phyloP scores from a whole-genome alignment of 768 basidiomycete species.

The Lactifluus volemus region DNA sequence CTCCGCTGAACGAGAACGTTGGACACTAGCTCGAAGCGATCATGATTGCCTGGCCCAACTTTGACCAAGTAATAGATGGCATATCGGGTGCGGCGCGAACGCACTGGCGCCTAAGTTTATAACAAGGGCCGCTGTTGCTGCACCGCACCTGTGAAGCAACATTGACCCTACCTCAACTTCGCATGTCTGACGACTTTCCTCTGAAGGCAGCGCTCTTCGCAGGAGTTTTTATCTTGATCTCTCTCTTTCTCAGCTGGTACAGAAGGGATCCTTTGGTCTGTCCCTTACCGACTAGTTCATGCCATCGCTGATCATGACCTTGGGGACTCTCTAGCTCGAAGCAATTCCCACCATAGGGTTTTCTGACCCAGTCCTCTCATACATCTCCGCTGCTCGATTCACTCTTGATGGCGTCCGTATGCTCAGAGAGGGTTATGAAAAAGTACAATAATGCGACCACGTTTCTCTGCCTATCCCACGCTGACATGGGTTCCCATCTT shows the following conservation, averaged over 20 bases:
- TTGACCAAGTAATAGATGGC: no score
- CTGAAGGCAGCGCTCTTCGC: not conserved
- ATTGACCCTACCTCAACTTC: not conserved
- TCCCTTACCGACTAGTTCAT: not conserved
- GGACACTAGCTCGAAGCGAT: no score
- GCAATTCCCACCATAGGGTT: constrained; percentile 33
- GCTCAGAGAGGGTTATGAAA: constrained; percentile 30
- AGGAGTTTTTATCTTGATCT: not conserved
- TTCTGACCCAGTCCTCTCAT: constrained; percentile 28
- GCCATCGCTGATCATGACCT: not conserved
- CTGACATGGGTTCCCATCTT: not conserved
- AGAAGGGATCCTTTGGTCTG: not conserved
- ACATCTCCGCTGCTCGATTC: constrained; percentile 25
- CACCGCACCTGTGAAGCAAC: no score
- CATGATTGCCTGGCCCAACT: no score
- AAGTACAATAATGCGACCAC: constrained; percentile 25
- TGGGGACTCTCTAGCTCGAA: constrained; percentile 1
- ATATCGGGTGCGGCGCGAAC: no score
- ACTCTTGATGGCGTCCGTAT: constrained; percentile 22
- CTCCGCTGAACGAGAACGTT: no score
- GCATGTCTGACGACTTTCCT: not conserved
- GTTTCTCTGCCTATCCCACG: not conserved
- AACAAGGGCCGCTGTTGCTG: no score
- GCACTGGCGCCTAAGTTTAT: no score
- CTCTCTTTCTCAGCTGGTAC: not conserved